These are phyloP conservation scores for Adenanthera pavonina DNA, from an alignment of 306 rosid genomes.

Conservation along the genomic window DNA sequence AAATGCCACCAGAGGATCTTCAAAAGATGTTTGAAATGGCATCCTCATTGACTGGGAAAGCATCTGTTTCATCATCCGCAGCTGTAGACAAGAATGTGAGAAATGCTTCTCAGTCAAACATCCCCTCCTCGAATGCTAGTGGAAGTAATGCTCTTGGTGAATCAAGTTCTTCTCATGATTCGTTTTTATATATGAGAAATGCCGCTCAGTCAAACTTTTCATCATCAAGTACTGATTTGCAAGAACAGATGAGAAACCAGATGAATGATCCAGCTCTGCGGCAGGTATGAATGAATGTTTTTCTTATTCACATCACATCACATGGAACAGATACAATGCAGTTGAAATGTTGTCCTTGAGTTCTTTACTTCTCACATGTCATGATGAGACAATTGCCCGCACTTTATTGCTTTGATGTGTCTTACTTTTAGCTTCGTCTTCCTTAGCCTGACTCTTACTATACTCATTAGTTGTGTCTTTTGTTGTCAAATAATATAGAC, in stretches of 20 bases:
- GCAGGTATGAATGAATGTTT: conserved; percentile 61
- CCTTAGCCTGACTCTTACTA: conserved; percentile 10
- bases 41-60: conserved; percentile 67
- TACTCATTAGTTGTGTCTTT: conserved; percentile 14
- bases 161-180: conserved; percentile 54
- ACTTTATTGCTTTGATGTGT: not conserved
- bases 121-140: conserved; percentile 51
- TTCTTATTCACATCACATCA: conserved; percentile 1
- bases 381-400: conserved; percentile 5
- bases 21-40: conserved; percentile 90
- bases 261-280: conserved; percentile 96
- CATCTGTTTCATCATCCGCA: conserved; percentile 50
- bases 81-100: conserved; percentile 43
- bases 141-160: conserved; percentile 50
- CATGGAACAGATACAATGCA: conserved; percentile 28
- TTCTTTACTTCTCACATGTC: conserved; percentile 4
- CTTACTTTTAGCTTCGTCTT: conserved; percentile 21
- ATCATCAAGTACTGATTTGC: conserved; percentile 71
- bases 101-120: conserved; percentile 44
- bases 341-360: not conserved
- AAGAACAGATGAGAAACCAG: conserved; percentile 96
- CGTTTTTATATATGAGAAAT: conserved; percentile 55
- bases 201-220: conserved; percentile 66
- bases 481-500: conserved; percentile 13
- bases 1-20: conserved; percentile 82